Evolutionary conservation across 2,329 filamentous ascomycete genomes (phyloP).

Genomic region (Monilinia fructigena): DNA sequence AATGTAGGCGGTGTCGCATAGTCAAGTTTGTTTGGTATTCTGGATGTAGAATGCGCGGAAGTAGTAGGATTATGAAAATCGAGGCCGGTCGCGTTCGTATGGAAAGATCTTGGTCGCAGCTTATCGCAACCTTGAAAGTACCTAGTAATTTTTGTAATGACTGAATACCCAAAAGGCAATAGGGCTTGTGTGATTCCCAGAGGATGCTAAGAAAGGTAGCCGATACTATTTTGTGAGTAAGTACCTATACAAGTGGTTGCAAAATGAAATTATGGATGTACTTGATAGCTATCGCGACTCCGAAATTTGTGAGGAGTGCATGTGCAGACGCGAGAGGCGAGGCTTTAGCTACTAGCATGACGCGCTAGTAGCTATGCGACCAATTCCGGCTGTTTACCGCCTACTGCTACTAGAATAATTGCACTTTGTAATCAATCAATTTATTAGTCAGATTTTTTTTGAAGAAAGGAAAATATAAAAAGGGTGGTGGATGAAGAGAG

Average conservation of each 20-base stretch:
- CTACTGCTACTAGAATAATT: background rate
- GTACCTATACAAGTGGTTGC: background rate
- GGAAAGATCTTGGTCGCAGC: background rate
- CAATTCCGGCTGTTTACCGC: background rate
- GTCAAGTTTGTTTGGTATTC: background rate
- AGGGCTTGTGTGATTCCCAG: background rate
- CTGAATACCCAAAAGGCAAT: background rate
- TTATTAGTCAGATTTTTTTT: background rate
- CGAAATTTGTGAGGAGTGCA: conserved; percentile 10
- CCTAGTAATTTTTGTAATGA: background rate
- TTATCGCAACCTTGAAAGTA: background rate
- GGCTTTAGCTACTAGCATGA: background rate
- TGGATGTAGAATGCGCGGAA: background rate
- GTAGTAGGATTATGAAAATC: background rate
- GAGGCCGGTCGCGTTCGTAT: conserved; percentile 1
- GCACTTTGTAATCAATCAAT: background rate
- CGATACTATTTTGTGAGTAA: background rate
- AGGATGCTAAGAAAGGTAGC: too few relatives aligned
- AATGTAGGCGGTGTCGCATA: background rate
- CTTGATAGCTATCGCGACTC: background rate
- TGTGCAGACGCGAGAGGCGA: conserved; percentile 19
- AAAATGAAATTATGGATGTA: background rate
- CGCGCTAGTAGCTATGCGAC: conserved; percentile 16
- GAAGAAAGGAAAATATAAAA: background rate
- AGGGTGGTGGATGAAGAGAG: background rate